Conservation (phyloP, 1,284 basidiomycete species). For the Cutaneotrichosporon sp. region DNA sequence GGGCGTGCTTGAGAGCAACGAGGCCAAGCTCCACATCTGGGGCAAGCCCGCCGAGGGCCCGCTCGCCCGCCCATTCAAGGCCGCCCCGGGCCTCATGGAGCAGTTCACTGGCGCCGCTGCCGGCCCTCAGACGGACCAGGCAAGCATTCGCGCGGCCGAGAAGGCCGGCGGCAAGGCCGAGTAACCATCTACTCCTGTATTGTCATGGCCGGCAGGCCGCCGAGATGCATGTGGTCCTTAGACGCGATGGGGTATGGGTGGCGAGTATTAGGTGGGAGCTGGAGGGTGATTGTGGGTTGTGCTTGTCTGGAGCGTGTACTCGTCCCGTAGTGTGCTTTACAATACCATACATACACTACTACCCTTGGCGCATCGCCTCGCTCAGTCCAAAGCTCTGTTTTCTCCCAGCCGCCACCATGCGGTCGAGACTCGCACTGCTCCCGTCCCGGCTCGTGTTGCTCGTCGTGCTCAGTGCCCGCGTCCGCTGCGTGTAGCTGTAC, state of each 20-base stretch:
- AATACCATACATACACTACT: background rate
- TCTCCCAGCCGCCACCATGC: constrained; percentile 7
- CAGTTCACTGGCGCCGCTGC: constrained; percentile 50
- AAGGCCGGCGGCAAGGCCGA: constrained; percentile 63
- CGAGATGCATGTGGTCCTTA: background rate
- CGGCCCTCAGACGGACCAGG: constrained; percentile 76
- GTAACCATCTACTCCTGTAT: constrained; percentile 19
- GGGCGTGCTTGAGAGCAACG: constrained; percentile 27
- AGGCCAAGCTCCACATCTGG: constrained; percentile 33
- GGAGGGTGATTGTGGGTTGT: no score
- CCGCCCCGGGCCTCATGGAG: constrained; percentile 63
- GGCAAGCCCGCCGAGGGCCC: constrained; percentile 22
- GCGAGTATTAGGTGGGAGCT: no score
- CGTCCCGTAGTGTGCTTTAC: background rate
- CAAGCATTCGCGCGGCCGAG: constrained; percentile 81
- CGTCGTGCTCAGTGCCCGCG: constrained; percentile 11
- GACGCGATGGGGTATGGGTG: no score
- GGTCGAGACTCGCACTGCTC: background rate
- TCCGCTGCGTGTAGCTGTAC: background rate
- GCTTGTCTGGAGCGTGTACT: no score
- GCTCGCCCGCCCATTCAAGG: constrained; percentile 29
- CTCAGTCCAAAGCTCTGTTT: constrained; percentile 23
- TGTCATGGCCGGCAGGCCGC: background rate
- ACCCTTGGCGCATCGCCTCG: constrained; percentile 18
- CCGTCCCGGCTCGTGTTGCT: background rate